Base-by-base conservation (phyloP, 306 rosid genomes). In the Hippophae rhamnoides region DNA sequence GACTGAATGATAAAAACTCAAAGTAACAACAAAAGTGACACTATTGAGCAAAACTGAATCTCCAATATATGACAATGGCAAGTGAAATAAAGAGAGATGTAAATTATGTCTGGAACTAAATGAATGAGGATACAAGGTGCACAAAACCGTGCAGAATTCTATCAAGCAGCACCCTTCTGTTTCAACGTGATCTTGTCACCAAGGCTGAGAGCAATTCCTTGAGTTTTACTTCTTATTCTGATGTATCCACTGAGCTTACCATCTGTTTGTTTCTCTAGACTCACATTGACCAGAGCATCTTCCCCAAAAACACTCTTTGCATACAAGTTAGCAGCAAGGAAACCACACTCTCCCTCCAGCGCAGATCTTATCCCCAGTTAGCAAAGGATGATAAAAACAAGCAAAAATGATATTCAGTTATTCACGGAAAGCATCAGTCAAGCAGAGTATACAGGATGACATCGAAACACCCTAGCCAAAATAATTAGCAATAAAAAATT, bases 231-330 rank as follows among this genome's bases (percentile, higher is more conserved):
- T 80, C 99, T 89, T 73, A 93, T 93, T 77, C 99, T 82, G 77
- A 93, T 93, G 79, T 86, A 93, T 56, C 99, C 99, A 63, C 87
- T 77, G 65, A 93, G 84, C 84, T 93, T 93, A 48, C 78, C 86
- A 52, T 93, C 99, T 43, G 69, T 50, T 77, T 86, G 97, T 69
- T 89, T 93, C 80, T 93, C 99, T 40, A 93, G 72, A 74, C 99
- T 93, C 77, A 93, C 73, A 74, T 93, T 93, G 69, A 89, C 99
- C 72, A 93, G 60, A 47, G 99, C 99, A 74, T 93, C 99, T 74
- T 93, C 99, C 65, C 99, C 99, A 48, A 93, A 93, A 44, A 89
- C 95, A 76, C 99, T 93, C 85, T 89, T 93, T 1, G 99, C 99
- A 26, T 88, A 93, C 47, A 93, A 74, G 75, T 93, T 93, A 10